Evolutionary conservation across 306 rosid species (phyloP), one percentile per base, ranked within the genome.

Genomic region (Trifolium repens): DNA sequence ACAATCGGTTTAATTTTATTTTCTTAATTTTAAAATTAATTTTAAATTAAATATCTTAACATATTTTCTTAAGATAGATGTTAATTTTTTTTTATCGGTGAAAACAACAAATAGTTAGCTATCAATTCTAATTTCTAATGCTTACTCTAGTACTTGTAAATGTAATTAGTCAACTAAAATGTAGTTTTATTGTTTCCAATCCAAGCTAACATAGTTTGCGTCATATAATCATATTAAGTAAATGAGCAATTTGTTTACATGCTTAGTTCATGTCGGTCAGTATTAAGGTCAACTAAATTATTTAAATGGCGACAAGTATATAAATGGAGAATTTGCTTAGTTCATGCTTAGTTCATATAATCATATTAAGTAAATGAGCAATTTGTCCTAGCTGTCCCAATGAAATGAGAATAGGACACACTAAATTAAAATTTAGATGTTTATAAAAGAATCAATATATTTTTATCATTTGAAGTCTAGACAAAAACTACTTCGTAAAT

Each of bases 251-350:
- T 53, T 63, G 78, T 73, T 68, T 70, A 69, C 74, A 69, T 62
- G 73, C 54, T 82, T 73, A 44, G 67, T 78, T 54, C 53, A 44
- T 82, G 83, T 82, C 80, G 69, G 83, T 82, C 27, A 74, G 61
- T 60, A 34, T 50, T 65, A 47, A 73, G 27, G 77, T 82, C 79
- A 81, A 72, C 72, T 2, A 3, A 49, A 22, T 44, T 76, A 54
- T 76, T 35, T 71, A 63, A 69, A 59, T 43, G 35, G 61, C 24
- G 35, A 54, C 37, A 67, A 4, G 35, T n/a, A n/a, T n/a, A n/a
- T n/a, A n/a, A n/a, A n/a, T n/a, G n/a, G n/a, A n/a, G n/a, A n/a
- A n/a, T n/a, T n/a, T n/a, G n/a, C n/a, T n/a, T n/a, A n/a, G n/a
- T n/a, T n/a, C n/a, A n/a, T n/a, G n/a, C n/a, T n/a, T n/a, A n/a